Percentiles rank a stretch among this genome's conserved stretches.
Evolutionary conservation across 2,329 filamentous ascomycete genomes (phyloP).

Genomic region (Penicillium sp.): DNA sequence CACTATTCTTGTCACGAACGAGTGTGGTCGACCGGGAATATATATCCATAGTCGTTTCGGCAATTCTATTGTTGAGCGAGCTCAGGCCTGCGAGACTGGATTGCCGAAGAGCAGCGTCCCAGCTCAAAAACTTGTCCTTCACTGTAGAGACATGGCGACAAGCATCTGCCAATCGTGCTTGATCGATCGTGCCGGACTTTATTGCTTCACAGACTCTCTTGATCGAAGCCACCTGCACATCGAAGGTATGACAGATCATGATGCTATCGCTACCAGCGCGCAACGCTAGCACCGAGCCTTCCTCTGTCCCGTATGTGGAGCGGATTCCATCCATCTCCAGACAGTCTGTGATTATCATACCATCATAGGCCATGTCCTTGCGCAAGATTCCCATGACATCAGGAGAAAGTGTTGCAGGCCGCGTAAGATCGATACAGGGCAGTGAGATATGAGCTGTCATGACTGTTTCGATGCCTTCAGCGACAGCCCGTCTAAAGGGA

Average conservation of each 20-base stretch:
- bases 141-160: constrained; percentile 28
- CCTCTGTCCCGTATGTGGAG: constrained; percentile 35
- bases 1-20: constrained; percentile 26
- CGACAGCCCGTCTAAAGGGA: constrained; percentile 38
- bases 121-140: constrained; percentile 32
- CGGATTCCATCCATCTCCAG: constrained; percentile 41
- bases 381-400: constrained; percentile 34
- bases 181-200: constrained; percentile 27
- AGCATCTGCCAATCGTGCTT: constrained; percentile 29
- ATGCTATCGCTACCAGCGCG: constrained; percentile 39
- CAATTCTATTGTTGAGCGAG: constrained; percentile 21
- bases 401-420: constrained; percentile 36
- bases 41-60: constrained; percentile 25
- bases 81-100: constrained; percentile 14
- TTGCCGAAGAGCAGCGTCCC: constrained; percentile 24
- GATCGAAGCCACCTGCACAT: constrained; percentile 36
- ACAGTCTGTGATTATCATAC: constrained; percentile 40
- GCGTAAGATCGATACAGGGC: constrained; percentile 28
- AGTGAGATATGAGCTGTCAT: constrained; percentile 42
- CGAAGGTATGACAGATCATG: constrained; percentile 41
- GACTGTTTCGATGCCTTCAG: constrained; percentile 36
- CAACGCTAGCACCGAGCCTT: constrained; percentile 35
- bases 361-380: constrained; percentile 38
- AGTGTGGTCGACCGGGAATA: constrained; percentile 38
- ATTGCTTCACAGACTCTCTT: constrained; percentile 33